Conservation (phyloP, 257 asterid genomes). For the Agastache rugosa region DNA sequence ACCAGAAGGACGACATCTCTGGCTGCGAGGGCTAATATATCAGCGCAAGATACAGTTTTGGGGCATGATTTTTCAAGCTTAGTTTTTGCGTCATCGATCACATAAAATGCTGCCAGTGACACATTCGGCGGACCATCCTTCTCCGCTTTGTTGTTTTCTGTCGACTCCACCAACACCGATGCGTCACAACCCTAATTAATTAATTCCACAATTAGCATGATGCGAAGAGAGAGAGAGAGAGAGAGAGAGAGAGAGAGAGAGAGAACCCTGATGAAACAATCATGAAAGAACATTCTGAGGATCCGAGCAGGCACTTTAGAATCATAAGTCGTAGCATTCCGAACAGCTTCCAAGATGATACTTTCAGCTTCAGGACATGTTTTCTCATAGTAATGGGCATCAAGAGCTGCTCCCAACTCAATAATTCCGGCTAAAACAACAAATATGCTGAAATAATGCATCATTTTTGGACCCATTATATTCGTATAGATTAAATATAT, state of each 20-base stretch:
- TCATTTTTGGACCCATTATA: conserved; percentile 36
- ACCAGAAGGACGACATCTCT: conserved; percentile 73
- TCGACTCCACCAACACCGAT: conserved; percentile 74
- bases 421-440: conserved; percentile 41
- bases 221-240: neutral
- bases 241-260: conserved; percentile 23
- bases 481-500: neutral
- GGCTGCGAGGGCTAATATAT: conserved; percentile 70
- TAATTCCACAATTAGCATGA: neutral
- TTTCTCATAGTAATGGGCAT: conserved; percentile 56
- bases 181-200: conserved; percentile 82
- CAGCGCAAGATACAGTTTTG: conserved; percentile 76
- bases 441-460: conserved; percentile 25
- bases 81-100: conserved; percentile 68
- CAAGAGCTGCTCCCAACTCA: conserved; percentile 55
- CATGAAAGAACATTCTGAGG: conserved; percentile 86
- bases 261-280: conserved; percentile 71
- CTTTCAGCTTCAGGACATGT: conserved; percentile 75
- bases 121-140: conserved; percentile 80
- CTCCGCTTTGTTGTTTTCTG: conserved; percentile 69
- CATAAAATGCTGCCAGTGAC: conserved; percentile 69
- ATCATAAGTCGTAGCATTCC: conserved; percentile 53
- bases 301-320: conserved; percentile 72
- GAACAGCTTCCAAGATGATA: conserved; percentile 55
- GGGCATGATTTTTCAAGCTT: conserved; percentile 76